Percentiles rank a stretch among this genome's conserved stretches.
These are phyloP conservation scores for Agaricus subrufescens DNA, from an alignment of 768 basidiomycete genomes.

Conservation along the genomic window DNA sequence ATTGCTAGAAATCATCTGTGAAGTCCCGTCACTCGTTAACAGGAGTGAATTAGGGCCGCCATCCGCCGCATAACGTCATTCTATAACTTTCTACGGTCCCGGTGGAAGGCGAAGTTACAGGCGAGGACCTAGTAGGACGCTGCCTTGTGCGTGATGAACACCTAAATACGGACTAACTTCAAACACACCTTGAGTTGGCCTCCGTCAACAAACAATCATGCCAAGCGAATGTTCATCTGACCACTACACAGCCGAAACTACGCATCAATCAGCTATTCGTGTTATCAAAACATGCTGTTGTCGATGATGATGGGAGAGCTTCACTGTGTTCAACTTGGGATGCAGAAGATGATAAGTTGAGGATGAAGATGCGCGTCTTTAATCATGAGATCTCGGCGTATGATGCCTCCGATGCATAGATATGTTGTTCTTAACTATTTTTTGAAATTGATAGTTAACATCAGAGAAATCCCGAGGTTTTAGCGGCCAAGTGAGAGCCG, in stretches of 20 bases:
- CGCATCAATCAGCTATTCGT: conserved; percentile 5
- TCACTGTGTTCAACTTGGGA: background rate
- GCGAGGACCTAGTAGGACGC: conserved; percentile 6
- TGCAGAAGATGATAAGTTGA: background rate
- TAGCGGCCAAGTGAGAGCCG: no score
- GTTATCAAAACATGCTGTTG: conserved; percentile 46
- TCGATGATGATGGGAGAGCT: background rate
- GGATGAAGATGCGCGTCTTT: conserved; percentile 12
- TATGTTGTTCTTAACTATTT: conserved; percentile 27
- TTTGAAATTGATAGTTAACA: conserved; percentile 5
- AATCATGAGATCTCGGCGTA: conserved; percentile 35
- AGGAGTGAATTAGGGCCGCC: background rate
- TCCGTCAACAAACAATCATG: no score
- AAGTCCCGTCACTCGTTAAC: background rate
- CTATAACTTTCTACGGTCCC: conserved; percentile 3
- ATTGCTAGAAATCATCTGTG: conserved; percentile 7
- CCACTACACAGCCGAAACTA: no score
- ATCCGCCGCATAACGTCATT: conserved; percentile 5
- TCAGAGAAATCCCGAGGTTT: no score
- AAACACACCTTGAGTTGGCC: no score
- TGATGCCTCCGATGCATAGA: conserved; percentile 26
- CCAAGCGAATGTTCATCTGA: no score
- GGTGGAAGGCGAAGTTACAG: conserved; percentile 7
- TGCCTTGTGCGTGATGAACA: no score
- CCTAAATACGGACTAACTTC: no score